These are phyloP conservation scores for Neckera pumila DNA, from an alignment of 225 moss, liverwort and hornwort species.

Conservation along the genomic window DNA sequence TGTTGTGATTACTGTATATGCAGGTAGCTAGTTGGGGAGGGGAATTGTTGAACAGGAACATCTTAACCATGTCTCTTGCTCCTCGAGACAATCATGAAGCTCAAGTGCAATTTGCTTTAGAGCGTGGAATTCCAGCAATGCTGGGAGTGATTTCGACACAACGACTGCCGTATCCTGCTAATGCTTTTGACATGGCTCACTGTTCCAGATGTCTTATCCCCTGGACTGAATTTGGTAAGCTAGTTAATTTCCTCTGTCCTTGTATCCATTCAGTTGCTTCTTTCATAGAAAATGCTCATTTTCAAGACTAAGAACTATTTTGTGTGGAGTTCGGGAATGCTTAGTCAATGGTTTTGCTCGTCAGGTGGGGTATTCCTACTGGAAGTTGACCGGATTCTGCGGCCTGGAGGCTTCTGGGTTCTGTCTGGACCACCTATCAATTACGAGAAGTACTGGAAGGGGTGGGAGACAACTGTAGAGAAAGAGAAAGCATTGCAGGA, in stretches of 20 bases:
- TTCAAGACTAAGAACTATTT: not conserved
- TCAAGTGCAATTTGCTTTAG: slow-evolving; percentile 92
- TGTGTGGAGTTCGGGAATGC: not conserved
- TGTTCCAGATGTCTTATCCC: slow-evolving; percentile 95
- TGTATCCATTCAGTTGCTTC: not conserved
- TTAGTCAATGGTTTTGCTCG: not conserved
- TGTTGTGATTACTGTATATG: not conserved
- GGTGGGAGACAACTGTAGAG: slow-evolving; percentile 72
- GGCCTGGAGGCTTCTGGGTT: slow-evolving; percentile 95
- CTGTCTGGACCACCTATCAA: slow-evolving; percentile 94
- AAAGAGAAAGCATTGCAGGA: slow-evolving; percentile 66
- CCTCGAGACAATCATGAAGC: slow-evolving; percentile 97
- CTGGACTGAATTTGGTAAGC: slow-evolving; percentile 84
- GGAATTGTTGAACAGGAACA: slow-evolving; percentile 54
- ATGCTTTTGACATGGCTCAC: slow-evolving; percentile 92
- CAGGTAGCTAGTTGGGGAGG: slow-evolving; percentile 99
- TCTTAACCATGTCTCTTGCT: slow-evolving; percentile 81
- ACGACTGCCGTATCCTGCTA: slow-evolving; percentile 81
- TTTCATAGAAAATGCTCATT: not conserved
- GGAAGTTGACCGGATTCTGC: slow-evolving; percentile 86
- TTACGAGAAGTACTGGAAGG: slow-evolving; percentile 79
- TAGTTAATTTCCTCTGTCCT: not conserved
- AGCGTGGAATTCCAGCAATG: slow-evolving; percentile 94
- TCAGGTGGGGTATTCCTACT: slow-evolving; percentile 80
- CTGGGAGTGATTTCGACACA: slow-evolving; percentile 86